A percentile compares a stretch with the other conserved stretches of the same genome.
phyloP scores from a whole-genome alignment of 2,329 filamentous ascomycete species.

The Pochonia chlamydosporia region DNA sequence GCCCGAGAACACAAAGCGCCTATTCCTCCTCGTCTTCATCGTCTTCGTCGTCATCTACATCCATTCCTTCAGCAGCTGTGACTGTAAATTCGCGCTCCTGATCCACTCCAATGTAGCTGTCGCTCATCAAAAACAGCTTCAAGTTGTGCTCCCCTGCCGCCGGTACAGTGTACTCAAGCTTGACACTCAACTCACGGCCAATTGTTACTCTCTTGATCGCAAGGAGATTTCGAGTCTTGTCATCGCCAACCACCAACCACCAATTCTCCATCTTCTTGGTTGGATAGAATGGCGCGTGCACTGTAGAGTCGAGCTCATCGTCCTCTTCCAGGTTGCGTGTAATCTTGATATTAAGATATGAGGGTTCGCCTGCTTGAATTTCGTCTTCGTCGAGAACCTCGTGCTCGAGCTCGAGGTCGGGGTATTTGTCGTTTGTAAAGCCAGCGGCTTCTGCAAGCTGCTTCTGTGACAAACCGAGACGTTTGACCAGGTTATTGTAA shows the following conservation, averaged over 20 bases:
- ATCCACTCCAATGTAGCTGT: conserved; percentile 94
- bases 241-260: conserved; percentile 96
- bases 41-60: conserved; percentile 85
- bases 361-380: conserved; percentile 72
- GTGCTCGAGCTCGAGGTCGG: conserved; percentile 88
- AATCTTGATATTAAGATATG: conserved; percentile 78
- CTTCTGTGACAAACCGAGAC: conserved; percentile 70
- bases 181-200: conserved; percentile 67
- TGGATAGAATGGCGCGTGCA: conserved; percentile 95
- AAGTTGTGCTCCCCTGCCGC: conserved; percentile 78
- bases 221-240: conserved; percentile 78
- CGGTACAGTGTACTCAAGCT: conserved; percentile 83
- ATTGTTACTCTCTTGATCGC: conserved; percentile 95
- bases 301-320: conserved; percentile 69
- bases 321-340: conserved; percentile 70
- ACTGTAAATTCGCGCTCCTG: conserved; percentile 89
- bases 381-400: conserved; percentile 75
- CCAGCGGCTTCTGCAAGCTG: conserved; percentile 85
- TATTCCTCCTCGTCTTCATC: conserved; percentile 57
- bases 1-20: too few species aligned
- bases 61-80: conserved; percentile 84
- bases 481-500: conserved; percentile 70
- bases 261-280: conserved; percentile 91
- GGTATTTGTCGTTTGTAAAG: conserved; percentile 96
- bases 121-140: conserved; percentile 92